Conservation (phyloP, 805 yeast genomes). For the Nakazawaea wyomingensis region DNA sequence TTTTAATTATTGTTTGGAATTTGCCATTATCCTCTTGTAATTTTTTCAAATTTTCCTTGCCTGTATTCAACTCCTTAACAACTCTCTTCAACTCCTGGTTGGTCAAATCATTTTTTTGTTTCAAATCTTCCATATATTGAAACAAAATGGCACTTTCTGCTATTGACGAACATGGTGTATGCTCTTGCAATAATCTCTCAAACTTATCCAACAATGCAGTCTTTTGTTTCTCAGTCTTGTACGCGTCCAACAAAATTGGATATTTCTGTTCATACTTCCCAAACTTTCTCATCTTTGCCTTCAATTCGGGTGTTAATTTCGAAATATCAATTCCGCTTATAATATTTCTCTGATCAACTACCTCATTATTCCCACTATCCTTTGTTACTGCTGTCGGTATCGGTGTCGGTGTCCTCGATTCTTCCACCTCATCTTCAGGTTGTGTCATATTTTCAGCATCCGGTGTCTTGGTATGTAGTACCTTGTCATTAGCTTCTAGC, state of each 20-base stretch:
- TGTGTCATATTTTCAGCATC: constrained; percentile 38
- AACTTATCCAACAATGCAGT: constrained; percentile 53
- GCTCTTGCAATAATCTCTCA: constrained; percentile 67
- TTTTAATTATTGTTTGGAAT: constrained; percentile 4
- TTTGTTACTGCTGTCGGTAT: not conserved
- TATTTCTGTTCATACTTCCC: constrained; percentile 87
- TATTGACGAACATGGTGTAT: constrained; percentile 75
- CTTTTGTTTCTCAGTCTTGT: constrained; percentile 71
- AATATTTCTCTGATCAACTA: constrained; percentile 14
- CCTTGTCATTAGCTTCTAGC: constrained; percentile 23
- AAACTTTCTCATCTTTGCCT: constrained; percentile 64
- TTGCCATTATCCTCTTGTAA: constrained; percentile 1
- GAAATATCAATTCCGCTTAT: constrained; percentile 29
- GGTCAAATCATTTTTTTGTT: constrained; percentile 54
- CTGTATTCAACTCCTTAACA: constrained; percentile 22
- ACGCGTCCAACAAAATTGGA: constrained; percentile 80
- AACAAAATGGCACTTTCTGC: constrained; percentile 66
- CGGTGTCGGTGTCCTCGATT: constrained; percentile 6
- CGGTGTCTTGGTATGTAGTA: constrained; percentile 42
- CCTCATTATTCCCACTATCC: not conserved
- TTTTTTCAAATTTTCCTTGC: not conserved
- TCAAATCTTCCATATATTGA: constrained; percentile 62
- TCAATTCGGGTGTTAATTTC: constrained; percentile 52
- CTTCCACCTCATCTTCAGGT: constrained; percentile 36
- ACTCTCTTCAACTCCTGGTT: constrained; percentile 59